Evolutionary conservation across 2,329 filamentous ascomycete genomes (phyloP).

Genomic region (Alternaria rosae): DNA sequence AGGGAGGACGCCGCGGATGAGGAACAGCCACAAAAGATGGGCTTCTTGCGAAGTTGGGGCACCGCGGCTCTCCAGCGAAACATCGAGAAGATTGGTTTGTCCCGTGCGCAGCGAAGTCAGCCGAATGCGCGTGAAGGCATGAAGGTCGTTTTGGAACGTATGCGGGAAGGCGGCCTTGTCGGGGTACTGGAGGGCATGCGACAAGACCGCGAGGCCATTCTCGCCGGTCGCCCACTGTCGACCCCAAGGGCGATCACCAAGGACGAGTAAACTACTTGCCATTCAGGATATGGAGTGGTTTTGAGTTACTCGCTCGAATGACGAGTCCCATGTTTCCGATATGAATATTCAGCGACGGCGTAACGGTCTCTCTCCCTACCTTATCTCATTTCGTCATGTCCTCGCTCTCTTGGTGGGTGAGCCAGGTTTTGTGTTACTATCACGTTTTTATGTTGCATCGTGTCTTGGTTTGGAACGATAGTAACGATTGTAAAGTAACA

Average conservation of each 20-base stretch:
- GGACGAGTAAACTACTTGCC: slow-evolving; percentile 25
- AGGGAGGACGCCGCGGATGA: slow-evolving; percentile 51
- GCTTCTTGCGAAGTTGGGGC: slow-evolving; percentile 69
- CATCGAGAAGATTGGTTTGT: slow-evolving; percentile 80
- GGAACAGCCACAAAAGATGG: slow-evolving; percentile 59
- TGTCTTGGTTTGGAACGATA: neutral
- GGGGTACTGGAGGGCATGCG: slow-evolving; percentile 76
- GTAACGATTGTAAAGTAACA: neutral
- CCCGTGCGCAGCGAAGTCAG: slow-evolving; percentile 78
- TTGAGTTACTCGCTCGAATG: neutral
- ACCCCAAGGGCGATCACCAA: slow-evolving; percentile 22
- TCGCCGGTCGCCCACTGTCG: slow-evolving; percentile 33
- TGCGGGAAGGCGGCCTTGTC: slow-evolving; percentile 71
- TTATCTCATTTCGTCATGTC: slow-evolving; percentile 2
- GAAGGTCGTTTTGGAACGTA: slow-evolving; percentile 78
- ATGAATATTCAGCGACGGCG: slow-evolving; percentile 44
- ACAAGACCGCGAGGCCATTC: slow-evolving; percentile 60
- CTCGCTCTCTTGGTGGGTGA: slow-evolving; percentile 14
- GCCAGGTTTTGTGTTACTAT: slow-evolving; percentile 33
- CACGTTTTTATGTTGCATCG: slow-evolving; percentile 61
- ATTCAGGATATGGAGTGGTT: neutral
- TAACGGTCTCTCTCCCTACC: slow-evolving; percentile 30
- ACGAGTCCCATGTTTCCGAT: slow-evolving; percentile 16
- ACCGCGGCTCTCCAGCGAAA: slow-evolving; percentile 77
- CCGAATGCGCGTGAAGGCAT: slow-evolving; percentile 84